Evolutionary conservation across 331 rosid species (phyloP).

Genomic region (Saraca asoca): DNA sequence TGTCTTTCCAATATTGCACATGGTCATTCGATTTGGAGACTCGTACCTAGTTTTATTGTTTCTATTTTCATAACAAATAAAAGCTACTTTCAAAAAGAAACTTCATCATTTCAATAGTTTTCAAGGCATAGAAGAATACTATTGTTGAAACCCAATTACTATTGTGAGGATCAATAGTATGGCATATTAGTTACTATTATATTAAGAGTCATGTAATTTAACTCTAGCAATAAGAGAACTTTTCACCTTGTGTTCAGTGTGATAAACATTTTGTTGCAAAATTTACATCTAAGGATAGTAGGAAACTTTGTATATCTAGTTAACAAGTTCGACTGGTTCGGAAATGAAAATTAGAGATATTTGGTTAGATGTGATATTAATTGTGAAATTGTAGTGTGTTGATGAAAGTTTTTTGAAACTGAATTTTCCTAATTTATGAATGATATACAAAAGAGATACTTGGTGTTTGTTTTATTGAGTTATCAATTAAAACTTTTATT

Average conservation of each 20-base stretch:
- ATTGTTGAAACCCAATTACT: not conserved
- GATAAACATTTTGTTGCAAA: constrained; percentile 41
- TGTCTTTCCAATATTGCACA: not conserved
- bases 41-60: not conserved
- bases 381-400: no score
- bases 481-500: no score
- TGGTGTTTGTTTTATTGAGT: no score
- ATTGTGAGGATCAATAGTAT: not conserved
- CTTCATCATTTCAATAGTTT: not conserved
- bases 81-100: not conserved
- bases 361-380: no score
- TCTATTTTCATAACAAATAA: not conserved
- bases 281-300: constrained; percentile 53
- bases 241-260: not conserved
- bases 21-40: not conserved
- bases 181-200: not conserved
- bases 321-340: no score
- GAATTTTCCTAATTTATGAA: no score
- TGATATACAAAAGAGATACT: no score
- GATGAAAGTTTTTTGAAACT: no score
- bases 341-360: no score
- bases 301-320: no score
- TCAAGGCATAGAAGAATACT: not conserved
- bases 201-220: not conserved
- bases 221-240: not conserved